Base-by-base conservation (phyloP, 106 monocot species). In the Dendrobium chrysotoxum region DNA sequence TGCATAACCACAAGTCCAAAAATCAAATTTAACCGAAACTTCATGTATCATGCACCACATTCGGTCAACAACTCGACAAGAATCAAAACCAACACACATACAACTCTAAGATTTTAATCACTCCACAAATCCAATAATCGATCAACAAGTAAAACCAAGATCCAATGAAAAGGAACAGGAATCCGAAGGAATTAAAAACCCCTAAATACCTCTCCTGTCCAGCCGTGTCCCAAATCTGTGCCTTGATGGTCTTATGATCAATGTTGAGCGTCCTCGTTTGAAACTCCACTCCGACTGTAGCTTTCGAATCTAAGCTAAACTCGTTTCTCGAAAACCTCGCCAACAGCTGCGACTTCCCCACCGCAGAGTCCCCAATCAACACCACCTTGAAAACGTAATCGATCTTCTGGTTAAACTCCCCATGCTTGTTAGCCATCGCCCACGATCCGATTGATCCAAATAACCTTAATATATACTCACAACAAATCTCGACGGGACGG, bases 341-440 rank as follows among this genome's bases (percentile, higher is more conserved):
- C 35, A 82, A 53, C 28, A 82, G 82, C 82, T 82, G 82, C 38
- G 82, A 82, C 41, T 82, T 82, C 35, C 82, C 82, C 6, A 82
- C 82, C 45, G 82, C 82, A 76, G 82, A 82, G 35, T 82, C 82
- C 46, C 82, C 82, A 57, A 82, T 68, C 71, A 82, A 46, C 53
- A 82, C 82, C 77, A 82, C 82, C 71, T 82, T 82, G 77, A 82
- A 82, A 12, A 82, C 82, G 76, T 82, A 82, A 21, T 82, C 82
- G 77, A 82, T 82, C 77, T 82, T 82, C 45, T 82, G 82, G 53
- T 20, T 78, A 74, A 81, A 55, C 23, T 72, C 77, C n/a, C 82
- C 82, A 38, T 82, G 82, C 47, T 67, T 13, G 13, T 71, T 68
- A 53, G 82, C 82, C 82, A 82, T 82, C 76, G 9, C 47, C 3